These are phyloP conservation scores for Musa balbisiana DNA, from an alignment of 202 grass and related monocot genomes.

Conservation along the genomic window DNA sequence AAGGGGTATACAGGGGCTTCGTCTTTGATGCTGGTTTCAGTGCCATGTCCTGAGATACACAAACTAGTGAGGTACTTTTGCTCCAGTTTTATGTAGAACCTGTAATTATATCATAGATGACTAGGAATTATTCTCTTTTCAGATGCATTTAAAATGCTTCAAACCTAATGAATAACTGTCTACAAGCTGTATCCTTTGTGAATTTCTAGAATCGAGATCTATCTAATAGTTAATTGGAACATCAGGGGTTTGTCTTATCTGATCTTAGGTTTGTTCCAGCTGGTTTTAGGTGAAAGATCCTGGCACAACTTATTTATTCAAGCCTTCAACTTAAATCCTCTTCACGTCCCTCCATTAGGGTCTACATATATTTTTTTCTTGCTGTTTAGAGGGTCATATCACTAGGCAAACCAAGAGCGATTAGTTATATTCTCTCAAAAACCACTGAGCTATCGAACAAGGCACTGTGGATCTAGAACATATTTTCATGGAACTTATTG, in stretches of 20 bases:
- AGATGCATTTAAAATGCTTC: not conserved
- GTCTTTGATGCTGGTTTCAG: constrained; percentile 72
- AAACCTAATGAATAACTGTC: not conserved
- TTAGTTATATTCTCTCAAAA: too few species aligned
- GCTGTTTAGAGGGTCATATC: not conserved
- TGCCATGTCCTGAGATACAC: constrained; percentile 41
- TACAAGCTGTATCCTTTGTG: too few species aligned
- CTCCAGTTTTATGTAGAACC: not conserved
- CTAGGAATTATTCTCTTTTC: not conserved
- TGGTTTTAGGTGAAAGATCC: too few species aligned
- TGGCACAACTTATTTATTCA: not conserved
- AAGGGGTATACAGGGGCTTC: constrained; percentile 76
- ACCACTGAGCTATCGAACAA: not conserved
- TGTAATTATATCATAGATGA: not conserved
- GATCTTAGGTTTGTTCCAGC: too few species aligned
- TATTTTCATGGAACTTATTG: not conserved
- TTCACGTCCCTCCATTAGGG: not conserved
- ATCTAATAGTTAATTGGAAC: too few species aligned
- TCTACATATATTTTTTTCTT: not conserved
- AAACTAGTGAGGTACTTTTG: not conserved
- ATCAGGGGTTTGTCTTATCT: too few species aligned
- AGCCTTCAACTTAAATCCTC: not conserved
- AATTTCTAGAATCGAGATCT: too few species aligned
- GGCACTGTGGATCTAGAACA: not conserved
- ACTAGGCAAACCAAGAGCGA: not conserved